Conservation (phyloP, 2,329 filamentous ascomycete genomes). For the Colletotrichum sp. region DNA sequence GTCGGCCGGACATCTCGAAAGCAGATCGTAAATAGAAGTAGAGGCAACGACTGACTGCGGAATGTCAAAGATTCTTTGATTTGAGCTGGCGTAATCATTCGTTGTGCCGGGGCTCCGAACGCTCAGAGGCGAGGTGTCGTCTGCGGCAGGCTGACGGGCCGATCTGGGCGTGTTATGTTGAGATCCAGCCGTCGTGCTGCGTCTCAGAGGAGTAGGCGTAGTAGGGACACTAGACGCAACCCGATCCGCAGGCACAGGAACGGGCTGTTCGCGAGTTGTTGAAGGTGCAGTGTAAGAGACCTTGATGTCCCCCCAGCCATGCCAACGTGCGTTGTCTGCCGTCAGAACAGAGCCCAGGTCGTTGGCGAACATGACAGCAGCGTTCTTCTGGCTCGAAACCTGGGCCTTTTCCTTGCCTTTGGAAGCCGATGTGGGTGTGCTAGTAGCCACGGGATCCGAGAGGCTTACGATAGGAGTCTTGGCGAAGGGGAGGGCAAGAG, state of each 20-base stretch:
- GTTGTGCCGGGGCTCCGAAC: slow-evolving; percentile 46
- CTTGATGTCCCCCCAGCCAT: slow-evolving; percentile 81
- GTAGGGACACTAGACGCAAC: slow-evolving; percentile 55
- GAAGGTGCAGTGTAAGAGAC: slow-evolving; percentile 65
- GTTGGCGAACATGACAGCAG: slow-evolving; percentile 74
- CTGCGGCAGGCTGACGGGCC: slow-evolving; percentile 32
- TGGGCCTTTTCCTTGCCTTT: slow-evolving; percentile 80
- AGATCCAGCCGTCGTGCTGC: slow-evolving; percentile 63
- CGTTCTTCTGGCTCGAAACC: slow-evolving; percentile 45
- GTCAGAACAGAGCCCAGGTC: slow-evolving; percentile 81
- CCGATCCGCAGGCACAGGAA: not conserved
- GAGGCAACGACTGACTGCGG: slow-evolving; percentile 60
- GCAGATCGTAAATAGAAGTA: slow-evolving; percentile 59
- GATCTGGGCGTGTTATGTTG: slow-evolving; percentile 49
- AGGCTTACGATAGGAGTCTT: slow-evolving; percentile 68
- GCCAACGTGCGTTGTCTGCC: slow-evolving; percentile 64
- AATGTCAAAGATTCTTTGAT: slow-evolving; percentile 69
- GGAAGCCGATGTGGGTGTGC: slow-evolving; percentile 57
- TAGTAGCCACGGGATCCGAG: slow-evolving; percentile 54
- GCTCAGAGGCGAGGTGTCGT: slow-evolving; percentile 55
- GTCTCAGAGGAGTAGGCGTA: slow-evolving; percentile 78
- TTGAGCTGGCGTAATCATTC: slow-evolving; percentile 39
- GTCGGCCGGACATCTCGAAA: slow-evolving; percentile 62
- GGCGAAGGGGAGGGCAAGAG: slow-evolving; percentile 81
- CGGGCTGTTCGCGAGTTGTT: slow-evolving; percentile 20